Conservation (phyloP, 768 basidiomycete species). For the Gymnopilus dilepis region DNA sequence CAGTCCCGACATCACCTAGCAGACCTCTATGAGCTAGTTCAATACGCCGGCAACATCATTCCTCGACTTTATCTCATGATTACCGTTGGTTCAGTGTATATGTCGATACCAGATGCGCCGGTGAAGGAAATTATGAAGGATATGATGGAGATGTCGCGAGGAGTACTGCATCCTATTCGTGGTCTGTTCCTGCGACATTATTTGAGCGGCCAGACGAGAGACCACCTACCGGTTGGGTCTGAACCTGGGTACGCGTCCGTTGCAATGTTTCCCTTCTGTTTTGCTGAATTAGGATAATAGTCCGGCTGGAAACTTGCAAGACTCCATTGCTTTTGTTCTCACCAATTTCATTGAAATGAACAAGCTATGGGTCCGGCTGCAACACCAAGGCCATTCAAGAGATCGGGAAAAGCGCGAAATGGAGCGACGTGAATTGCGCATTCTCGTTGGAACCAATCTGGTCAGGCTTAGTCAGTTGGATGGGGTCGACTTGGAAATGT, state of each 20-base stretch:
- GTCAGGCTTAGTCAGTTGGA: slow-evolving; percentile 95
- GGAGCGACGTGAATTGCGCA: slow-evolving; percentile 93
- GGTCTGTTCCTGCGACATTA: slow-evolving; percentile 97
- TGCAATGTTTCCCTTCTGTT: not conserved
- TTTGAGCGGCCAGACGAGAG: slow-evolving; percentile 94
- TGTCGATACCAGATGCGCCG: slow-evolving; percentile 96
- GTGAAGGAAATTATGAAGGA: slow-evolving; percentile 99
- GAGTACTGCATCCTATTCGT: slow-evolving; percentile 95
- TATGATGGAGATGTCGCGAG: slow-evolving; percentile 99
- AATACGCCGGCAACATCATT: slow-evolving; percentile 97
- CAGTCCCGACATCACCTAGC: slow-evolving; percentile 93
- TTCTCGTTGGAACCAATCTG: slow-evolving; percentile 96
- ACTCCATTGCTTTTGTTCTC: slow-evolving; percentile 94
- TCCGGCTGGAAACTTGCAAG: slow-evolving; percentile 87
- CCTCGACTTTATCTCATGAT: slow-evolving; percentile 98
- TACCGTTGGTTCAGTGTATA: slow-evolving; percentile 98
- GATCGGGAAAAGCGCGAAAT: slow-evolving; percentile 97
- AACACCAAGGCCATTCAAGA: slow-evolving; percentile 96
- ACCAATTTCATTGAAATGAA: slow-evolving; percentile 99
- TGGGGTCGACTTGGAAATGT: slow-evolving; percentile 94
- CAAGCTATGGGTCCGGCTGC: slow-evolving; percentile 98
- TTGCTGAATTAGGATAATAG: slow-evolving; percentile 43
- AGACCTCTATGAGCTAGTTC: slow-evolving; percentile 99
- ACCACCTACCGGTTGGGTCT: slow-evolving; percentile 88
- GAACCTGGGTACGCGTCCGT: slow-evolving; percentile 71